Evolutionary conservation across 2,329 filamentous ascomycete species (phyloP).

Genomic region (Trichoderma harzianum): DNA sequence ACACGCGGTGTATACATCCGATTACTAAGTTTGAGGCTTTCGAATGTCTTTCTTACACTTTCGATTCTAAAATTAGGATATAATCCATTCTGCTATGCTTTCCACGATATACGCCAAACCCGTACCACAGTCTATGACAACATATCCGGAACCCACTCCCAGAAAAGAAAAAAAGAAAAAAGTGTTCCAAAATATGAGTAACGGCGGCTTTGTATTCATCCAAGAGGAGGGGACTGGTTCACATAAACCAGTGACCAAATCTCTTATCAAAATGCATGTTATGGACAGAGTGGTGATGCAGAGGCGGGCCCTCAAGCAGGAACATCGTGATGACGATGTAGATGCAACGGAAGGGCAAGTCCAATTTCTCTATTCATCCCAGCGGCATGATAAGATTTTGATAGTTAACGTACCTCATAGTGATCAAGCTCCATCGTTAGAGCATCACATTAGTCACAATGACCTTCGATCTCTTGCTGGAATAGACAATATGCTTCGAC

Average conservation of each 20-base stretch:
- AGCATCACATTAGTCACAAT: background rate
- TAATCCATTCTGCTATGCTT: background rate
- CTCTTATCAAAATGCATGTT: constrained; percentile 1
- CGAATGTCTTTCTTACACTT: background rate
- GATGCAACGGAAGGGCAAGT: background rate
- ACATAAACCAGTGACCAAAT: background rate
- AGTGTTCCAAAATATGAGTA: background rate
- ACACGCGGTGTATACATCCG: background rate
- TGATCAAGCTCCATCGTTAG: background rate
- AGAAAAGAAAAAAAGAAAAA: background rate
- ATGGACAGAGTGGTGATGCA: constrained; percentile 6
- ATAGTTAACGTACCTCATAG: background rate
- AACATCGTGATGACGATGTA: background rate
- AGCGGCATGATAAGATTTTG: too few species aligned
- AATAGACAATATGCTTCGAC: background rate
- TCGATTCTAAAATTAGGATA: background rate
- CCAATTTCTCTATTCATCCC: background rate
- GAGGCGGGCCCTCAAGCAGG: background rate
- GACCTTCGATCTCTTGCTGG: background rate
- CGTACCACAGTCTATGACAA: background rate
- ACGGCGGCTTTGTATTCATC: background rate
- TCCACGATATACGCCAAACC: background rate
- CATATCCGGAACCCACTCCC: background rate
- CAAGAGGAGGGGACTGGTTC: background rate
- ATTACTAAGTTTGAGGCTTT: background rate